These are phyloP conservation scores for Neonectria hederae DNA, from an alignment of 2,329 filamentous ascomycete species.

Conservation along the genomic window DNA sequence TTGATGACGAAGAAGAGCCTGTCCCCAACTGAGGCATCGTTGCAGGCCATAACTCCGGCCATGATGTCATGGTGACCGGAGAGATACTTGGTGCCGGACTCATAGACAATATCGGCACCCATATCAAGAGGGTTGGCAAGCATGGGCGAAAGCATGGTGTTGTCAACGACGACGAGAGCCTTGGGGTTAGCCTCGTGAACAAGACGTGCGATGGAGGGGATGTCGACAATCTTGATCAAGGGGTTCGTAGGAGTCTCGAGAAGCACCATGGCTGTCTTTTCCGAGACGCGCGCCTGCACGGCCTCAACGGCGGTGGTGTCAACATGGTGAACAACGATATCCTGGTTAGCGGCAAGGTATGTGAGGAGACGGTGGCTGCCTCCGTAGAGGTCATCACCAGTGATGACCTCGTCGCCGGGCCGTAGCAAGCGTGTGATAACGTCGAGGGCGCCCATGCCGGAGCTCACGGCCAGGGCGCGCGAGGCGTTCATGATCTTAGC, in stretches of 20 bases:
- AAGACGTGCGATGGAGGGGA: constrained; percentile 78
- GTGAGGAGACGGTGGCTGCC: constrained; percentile 94
- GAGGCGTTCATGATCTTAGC: constrained; percentile 99
- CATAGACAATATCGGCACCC: constrained; percentile 95
- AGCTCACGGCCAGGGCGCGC: constrained; percentile 90
- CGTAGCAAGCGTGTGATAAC: constrained; percentile 91
- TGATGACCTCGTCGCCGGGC: constrained; percentile 96
- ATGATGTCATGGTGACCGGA: constrained; percentile 99
- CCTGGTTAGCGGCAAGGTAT: constrained; percentile 87
- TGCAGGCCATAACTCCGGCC: constrained; percentile 95
- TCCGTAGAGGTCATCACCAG: constrained; percentile 95
- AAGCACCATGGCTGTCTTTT: constrained; percentile 93
- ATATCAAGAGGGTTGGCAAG: constrained; percentile 93
- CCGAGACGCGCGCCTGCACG: constrained; percentile 73
- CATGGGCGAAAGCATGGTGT: constrained; percentile 98
- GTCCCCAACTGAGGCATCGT: constrained; percentile 82
- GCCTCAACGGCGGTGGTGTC: constrained; percentile 85
- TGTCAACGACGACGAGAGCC: constrained; percentile 91
- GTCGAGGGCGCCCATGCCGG: constrained; percentile 96
- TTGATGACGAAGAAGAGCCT: constrained; percentile 98
- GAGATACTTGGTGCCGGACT: constrained; percentile 97
- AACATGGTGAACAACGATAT: constrained; percentile 94
- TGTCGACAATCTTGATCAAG: constrained; percentile 96
- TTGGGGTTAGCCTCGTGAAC: constrained; percentile 81
- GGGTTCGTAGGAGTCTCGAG: constrained; percentile 98